Base-by-base conservation (phyloP, 768 basidiomycete species). In the Naematelia aurantialba region DNA sequence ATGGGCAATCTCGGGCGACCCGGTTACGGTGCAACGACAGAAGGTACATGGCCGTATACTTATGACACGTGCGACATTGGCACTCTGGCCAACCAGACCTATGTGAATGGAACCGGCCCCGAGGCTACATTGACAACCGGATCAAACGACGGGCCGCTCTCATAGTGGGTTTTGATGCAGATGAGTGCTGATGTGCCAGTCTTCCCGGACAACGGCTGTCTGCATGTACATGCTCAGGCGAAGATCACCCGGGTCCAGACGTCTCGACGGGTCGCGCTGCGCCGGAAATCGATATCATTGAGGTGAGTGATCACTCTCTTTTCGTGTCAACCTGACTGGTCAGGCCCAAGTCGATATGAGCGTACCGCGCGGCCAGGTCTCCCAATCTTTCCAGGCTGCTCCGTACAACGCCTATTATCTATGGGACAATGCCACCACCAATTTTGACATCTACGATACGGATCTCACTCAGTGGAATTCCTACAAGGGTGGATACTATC, bases 201-300 rank as follows among this genome's bases (percentile, higher is more conserved):
- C 87, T 96, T 31, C 88, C 86, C 1, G 93, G 94, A 12, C 92
- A 96, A 75, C 83, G 85, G 53, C 78, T 96, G 21, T 90, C 88
- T 4, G 81, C 89, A 30, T 97, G 93, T 76, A 97, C 94, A 2
- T 97, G 94, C 73, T 76, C 81, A 21, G 87, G 87, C 11, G 88
- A 93, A 85, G 24, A 73, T 56, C 92, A 96, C 76, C 91, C 92
- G 2, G 92, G 92, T 11, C 92, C 92, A 17, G 89, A 89, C 39
- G 81, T 84, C 3, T 89, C 82, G 63, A 83, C 87, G 45, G 91
- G 91, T 30, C 85, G 91, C 52, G 76, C 87, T 44, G 87, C 89
- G 1, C 91, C 91, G 3, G 91, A 94, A 78, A 90, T 94, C 50
- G 91, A 94, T 81, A 79, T 90, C 10, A 85, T 93, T 69, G 91